Base-by-base conservation (phyloP, 345 rosid species). In the Anacardium occidentale region DNA sequence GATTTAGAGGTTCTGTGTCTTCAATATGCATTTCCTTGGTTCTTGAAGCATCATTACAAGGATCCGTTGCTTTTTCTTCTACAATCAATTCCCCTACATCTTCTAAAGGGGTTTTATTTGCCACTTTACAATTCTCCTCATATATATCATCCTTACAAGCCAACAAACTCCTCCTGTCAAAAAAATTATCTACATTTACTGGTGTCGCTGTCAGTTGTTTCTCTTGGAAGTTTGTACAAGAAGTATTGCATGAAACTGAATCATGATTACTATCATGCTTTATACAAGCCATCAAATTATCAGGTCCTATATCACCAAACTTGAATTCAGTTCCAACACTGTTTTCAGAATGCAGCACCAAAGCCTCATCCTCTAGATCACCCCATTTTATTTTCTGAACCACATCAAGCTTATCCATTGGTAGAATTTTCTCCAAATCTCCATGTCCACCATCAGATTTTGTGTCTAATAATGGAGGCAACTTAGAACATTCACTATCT, bases 381-480 rank as follows among this genome's bases (percentile, higher is more conserved):
- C 87, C 91, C 89, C 86, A 79, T 79, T 77, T 89, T 68, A 89
- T 80, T 66, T 85, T 89, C 32, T 81, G 86, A 75, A 79, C 70
- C 40, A 62, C 67, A 29, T 60, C 62, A 64, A 76, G 73, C 66
- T 77, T 79, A 60, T 75, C 77, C 42, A 68, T 71, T 55, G 10
- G 76, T 22, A 48, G 51, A 11, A 45, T 22, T 62, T 64, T 74
- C 64, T 42, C 68, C 61, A 57, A 62, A 74, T 58, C 78, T 42
- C 21, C 75, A 34, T 20, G 71, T 73, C 64, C 67, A 55, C 62
- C 66, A 76, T 55, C 70, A 62, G 77, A 77, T 72, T 50, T 26
- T 63, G 72, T 40, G 69, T 63, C 59, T 68, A 44, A 51, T 50
- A 55, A 59, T 71, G 64, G 74, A 55, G 77, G 50, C n/a, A 25